A percentile compares a stretch with the other conserved stretches of the same genome.
Evolutionary conservation across 2,329 filamentous ascomycete species (phyloP).

Genomic region (Phaeosphaeria sp.): DNA sequence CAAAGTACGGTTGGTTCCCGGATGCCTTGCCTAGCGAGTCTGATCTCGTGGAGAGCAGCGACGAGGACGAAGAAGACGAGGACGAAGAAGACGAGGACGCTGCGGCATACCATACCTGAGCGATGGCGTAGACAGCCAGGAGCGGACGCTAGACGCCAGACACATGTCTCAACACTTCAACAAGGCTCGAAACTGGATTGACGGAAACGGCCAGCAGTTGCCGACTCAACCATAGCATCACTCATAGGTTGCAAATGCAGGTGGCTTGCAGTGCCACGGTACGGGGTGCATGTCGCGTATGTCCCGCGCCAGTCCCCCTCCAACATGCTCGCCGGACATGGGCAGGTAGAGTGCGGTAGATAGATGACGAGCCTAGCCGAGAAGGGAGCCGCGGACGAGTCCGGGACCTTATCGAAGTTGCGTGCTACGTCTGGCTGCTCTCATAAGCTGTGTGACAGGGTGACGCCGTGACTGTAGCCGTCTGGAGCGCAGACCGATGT

Average conservation of each 20-base stretch:
- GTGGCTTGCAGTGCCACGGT: conserved; percentile 11
- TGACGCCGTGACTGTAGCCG: conserved; percentile 35
- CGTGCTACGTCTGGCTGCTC: conserved; percentile 21
- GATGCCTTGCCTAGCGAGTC: conserved; percentile 57
- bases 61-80: no score
- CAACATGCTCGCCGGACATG: conserved; percentile 12
- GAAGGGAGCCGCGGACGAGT: conserved; percentile 33
- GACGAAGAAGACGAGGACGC: conserved; percentile 39
- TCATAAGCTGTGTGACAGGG: conserved; percentile 30
- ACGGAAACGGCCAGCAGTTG: conserved; percentile 9
- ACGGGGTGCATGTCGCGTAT: conserved; percentile 11
- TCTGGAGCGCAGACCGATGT: conserved; percentile 29
- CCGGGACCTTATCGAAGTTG: conserved; percentile 35
- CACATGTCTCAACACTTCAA: conserved; percentile 11
- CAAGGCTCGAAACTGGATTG: conserved; percentile 18
- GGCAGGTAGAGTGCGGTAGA: conserved; percentile 5
- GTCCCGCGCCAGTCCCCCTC: conserved; percentile 7
- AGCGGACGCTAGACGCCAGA: not conserved
- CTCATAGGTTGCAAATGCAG: not conserved
- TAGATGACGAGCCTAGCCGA: conserved; percentile 25
- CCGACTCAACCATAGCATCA: not conserved
- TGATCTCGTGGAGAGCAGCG: conserved; percentile 40
- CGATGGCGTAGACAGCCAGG: conserved; percentile 6
- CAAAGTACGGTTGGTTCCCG: conserved; percentile 60
- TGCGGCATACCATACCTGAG: conserved; percentile 44